Conservation (phyloP, 345 rosid genomes). For the Ailanthus altissimus region DNA sequence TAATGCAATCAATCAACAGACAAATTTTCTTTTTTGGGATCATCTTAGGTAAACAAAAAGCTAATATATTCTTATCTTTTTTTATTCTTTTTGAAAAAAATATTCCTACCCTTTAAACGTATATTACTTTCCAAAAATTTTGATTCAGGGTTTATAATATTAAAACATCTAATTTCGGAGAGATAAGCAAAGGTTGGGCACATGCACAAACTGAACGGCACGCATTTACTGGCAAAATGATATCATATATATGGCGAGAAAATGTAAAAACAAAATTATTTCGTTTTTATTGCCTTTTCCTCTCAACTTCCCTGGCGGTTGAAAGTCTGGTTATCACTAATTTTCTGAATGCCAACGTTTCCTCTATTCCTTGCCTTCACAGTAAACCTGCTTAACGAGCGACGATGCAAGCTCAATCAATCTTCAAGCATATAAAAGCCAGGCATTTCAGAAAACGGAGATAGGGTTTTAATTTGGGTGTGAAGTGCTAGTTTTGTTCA, state of each 20-base stretch:
- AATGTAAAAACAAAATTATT: not conserved
- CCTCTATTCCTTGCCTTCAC: slow-evolving; percentile 4
- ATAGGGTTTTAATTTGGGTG: not conserved
- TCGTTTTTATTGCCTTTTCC: not conserved
- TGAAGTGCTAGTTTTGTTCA: not conserved
- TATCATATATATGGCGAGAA: not conserved
- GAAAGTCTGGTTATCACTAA: slow-evolving; percentile 1
- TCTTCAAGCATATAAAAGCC: not conserved
- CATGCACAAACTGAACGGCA: too few relatives aligned
- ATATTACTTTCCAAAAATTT: too few relatives aligned
- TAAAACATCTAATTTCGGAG: too few relatives aligned
- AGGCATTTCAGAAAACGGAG: not conserved
- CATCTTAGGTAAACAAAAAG: too few relatives aligned
- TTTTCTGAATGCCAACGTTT: not conserved
- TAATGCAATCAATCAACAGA: too few relatives aligned
- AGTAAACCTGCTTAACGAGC: not conserved
- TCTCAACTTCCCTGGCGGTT: not conserved
- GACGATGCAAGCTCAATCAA: not conserved
- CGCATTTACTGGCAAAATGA: too few relatives aligned
- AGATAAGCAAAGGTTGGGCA: too few relatives aligned
- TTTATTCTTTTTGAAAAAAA: too few relatives aligned
- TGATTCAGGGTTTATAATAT: too few relatives aligned
- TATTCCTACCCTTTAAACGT: too few relatives aligned
- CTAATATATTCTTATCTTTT: too few relatives aligned
- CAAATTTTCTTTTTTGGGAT: too few relatives aligned